phyloP scores from a whole-genome alignment of 306 rosid genomes.

The Carpinus fangiana region DNA sequence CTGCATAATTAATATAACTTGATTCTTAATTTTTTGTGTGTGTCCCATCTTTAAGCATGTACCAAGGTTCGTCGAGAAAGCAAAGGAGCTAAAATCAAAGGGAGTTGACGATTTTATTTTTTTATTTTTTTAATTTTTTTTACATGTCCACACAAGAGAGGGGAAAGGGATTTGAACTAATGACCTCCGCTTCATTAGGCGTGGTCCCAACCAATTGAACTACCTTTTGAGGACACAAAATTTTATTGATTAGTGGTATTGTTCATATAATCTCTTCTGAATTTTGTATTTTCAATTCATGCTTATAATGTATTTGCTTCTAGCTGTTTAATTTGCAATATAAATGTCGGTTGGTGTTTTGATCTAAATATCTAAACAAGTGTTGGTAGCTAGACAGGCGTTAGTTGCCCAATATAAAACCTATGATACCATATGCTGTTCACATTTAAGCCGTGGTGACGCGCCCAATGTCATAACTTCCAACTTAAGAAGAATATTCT shows the following conservation, averaged over 20 bases:
- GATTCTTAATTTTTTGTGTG: background rate
- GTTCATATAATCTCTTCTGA: background rate
- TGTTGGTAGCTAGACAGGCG: no score
- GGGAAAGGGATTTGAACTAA: no score
- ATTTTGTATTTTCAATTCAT: background rate
- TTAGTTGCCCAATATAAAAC: background rate
- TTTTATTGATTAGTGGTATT: slow-evolving; percentile 73
- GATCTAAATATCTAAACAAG: background rate
- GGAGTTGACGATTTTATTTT: slow-evolving; percentile 81
- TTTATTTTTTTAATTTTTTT: no score
- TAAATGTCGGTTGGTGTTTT: background rate
- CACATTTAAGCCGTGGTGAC: no score
- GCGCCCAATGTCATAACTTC: no score
- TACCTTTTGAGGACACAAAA: no score
- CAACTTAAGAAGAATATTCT: background rate
- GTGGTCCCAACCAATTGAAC: no score
- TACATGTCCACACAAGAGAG: no score
- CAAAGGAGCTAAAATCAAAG: slow-evolving; percentile 70
- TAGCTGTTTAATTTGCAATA: no score
- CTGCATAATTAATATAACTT: background rate
- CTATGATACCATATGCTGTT: no score
- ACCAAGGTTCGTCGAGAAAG: slow-evolving; percentile 76
- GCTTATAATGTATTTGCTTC: background rate
- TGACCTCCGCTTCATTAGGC: no score
- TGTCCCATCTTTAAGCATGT: slow-evolving; percentile 73